These are phyloP conservation scores for Venturia carpophila DNA, from an alignment of 2,329 filamentous ascomycete species.

Conservation along the genomic window DNA sequence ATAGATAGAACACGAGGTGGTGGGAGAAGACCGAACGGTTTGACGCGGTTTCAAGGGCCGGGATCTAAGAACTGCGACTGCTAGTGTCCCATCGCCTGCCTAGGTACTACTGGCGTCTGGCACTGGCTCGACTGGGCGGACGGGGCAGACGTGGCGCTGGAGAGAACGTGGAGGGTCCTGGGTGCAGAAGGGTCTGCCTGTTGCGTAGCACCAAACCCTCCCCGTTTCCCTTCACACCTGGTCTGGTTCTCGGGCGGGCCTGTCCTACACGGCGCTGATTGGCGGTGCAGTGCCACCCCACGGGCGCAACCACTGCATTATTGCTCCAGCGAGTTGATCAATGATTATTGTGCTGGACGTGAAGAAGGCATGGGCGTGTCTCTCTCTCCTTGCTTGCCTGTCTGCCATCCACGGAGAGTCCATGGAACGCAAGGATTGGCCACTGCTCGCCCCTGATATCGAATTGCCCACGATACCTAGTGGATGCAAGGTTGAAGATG, in stretches of 20 bases:
- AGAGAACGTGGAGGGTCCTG: not conserved
- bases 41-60: constrained; percentile 8
- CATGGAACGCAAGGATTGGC: not conserved
- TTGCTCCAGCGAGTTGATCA: too few relatives aligned
- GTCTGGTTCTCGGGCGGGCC: not conserved
- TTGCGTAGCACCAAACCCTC: not conserved
- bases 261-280: not conserved
- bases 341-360: too few relatives aligned
- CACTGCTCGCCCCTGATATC: not conserved
- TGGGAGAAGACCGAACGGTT: not conserved
- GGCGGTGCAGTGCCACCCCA: not conserved
- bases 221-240: not conserved
- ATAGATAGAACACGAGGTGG: not conserved
- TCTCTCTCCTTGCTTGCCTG: too few relatives aligned
- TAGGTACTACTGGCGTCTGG: too few relatives aligned
- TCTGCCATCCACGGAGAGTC: not conserved
- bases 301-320: not conserved
- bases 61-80: not conserved
- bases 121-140: too few relatives aligned
- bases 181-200: not conserved
- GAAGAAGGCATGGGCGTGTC: too few relatives aligned
- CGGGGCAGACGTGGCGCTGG: too few relatives aligned
- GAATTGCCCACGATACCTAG: not conserved
- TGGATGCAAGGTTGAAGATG: not conserved
- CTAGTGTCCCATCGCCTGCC: not conserved